Percentiles rank a stretch among this genome's conserved stretches.
Conservation (phyloP, 345 rosid genomes). For the Carallia brachiata region DNA sequence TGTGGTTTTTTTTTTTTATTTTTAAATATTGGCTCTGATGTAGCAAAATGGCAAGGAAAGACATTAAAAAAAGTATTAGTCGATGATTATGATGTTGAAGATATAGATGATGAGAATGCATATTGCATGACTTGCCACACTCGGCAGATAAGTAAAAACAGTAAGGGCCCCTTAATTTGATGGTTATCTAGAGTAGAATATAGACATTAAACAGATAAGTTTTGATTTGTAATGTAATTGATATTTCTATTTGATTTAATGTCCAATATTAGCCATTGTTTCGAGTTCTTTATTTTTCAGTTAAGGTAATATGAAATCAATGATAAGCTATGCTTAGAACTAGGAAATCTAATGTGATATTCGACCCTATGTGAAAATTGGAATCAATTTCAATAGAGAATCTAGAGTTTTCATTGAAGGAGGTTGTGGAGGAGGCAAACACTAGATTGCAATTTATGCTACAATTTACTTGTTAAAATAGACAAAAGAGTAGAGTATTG, state of each 20-base stretch:
- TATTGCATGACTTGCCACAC: constrained; percentile 34
- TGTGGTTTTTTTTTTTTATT: not conserved
- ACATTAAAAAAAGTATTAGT: constrained; percentile 20
- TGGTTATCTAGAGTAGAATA: not conserved
- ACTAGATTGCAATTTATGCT: no score
- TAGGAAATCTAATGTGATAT: not conserved
- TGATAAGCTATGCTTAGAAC: not conserved
- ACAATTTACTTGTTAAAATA: no score
- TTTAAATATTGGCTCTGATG: constrained; percentile 4
- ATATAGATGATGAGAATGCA: constrained; percentile 20
- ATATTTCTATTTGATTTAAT: no score
- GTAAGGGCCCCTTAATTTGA: constrained; percentile 15
- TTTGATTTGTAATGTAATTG: no score
- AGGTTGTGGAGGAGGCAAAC: no score
- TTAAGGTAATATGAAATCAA: not conserved
- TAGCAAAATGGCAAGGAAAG: constrained; percentile 20
- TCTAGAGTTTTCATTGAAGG: no score
- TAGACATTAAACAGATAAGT: not conserved
- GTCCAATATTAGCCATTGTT: not conserved
- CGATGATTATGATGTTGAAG: constrained; percentile 30
- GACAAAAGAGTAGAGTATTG: no score
- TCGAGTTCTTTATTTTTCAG: not conserved
- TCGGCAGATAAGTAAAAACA: constrained; percentile 28
- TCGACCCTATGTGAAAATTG: not conserved
- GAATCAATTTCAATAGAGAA: not conserved